Conservation (phyloP, 2,329 filamentous ascomycete genomes). For the Fusarium verticillioides region DNA sequence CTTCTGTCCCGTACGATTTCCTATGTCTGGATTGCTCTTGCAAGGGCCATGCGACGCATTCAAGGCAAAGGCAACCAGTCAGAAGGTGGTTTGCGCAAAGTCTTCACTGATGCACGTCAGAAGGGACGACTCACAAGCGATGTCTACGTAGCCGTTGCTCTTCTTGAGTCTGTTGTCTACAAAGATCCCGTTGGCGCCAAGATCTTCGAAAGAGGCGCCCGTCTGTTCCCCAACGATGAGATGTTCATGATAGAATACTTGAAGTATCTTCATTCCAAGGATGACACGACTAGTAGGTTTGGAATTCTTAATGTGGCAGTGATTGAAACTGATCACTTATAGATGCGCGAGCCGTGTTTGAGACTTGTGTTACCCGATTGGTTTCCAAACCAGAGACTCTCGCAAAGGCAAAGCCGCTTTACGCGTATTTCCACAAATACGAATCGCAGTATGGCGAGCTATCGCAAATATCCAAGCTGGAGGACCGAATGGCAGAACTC, state of each 20-base stretch:
- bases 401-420: slow-evolving; percentile 83
- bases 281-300: slow-evolving; percentile 89
- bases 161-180: slow-evolving; percentile 96
- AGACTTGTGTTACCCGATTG: slow-evolving; percentile 88
- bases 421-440: slow-evolving; percentile 93
- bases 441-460: slow-evolving; percentile 95
- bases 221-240: slow-evolving; percentile 93
- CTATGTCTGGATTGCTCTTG: slow-evolving; percentile 93
- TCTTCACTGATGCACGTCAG: slow-evolving; percentile 89
- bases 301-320: background rate
- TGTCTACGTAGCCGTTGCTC: slow-evolving; percentile 91
- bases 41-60: slow-evolving; percentile 91
- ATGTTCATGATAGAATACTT: slow-evolving; percentile 94
- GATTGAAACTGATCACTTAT: slow-evolving; percentile 32
- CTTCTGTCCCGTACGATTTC: slow-evolving; percentile 87
- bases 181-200: slow-evolving; percentile 92
- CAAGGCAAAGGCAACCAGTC: slow-evolving; percentile 79
- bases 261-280: slow-evolving; percentile 91
- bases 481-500: slow-evolving; percentile 92
- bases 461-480: slow-evolving; percentile 88
- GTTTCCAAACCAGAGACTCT: slow-evolving; percentile 79
- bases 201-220: slow-evolving; percentile 94
- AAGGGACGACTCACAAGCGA: slow-evolving; percentile 91
- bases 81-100: slow-evolving; percentile 83
- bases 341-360: slow-evolving; percentile 96